These are phyloP conservation scores for Penicillium decumbens DNA, from an alignment of 2,329 filamentous ascomycete genomes.

Conservation along the genomic window DNA sequence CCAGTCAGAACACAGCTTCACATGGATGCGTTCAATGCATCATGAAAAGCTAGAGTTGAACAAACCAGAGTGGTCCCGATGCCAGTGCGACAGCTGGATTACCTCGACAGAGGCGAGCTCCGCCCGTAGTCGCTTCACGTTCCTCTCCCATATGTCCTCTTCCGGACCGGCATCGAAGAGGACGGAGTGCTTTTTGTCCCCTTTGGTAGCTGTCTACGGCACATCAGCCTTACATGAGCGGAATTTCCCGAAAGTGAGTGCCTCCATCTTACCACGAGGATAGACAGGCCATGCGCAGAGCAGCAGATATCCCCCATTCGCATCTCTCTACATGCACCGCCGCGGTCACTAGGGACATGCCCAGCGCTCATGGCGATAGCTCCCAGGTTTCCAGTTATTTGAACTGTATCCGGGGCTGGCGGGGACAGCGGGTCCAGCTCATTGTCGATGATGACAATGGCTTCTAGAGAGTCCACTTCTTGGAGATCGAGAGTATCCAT, in stretches of 20 bases:
- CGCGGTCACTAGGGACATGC: conserved; percentile 35
- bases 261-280: conserved; percentile 44
- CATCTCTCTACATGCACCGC: conserved; percentile 44
- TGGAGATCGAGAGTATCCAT: conserved; percentile 24
- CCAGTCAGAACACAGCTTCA: background rate
- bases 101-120: conserved; percentile 45
- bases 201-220: conserved; percentile 46
- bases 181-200: conserved; percentile 43
- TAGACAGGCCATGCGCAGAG: conserved; percentile 52
- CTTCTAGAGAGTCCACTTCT: conserved; percentile 47
- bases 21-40: background rate
- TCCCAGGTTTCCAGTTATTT: conserved; percentile 42
- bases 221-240: background rate
- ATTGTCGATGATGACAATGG: conserved; percentile 52
- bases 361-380: conserved; percentile 40
- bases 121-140: conserved; percentile 43
- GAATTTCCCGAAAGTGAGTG: background rate
- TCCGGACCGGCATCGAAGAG: conserved; percentile 55
- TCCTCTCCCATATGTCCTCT: conserved; percentile 49
- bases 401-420: conserved; percentile 42
- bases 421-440: conserved; percentile 53
- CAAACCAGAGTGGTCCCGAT: conserved; percentile 53
- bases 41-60: background rate
- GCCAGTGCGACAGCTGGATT: conserved; percentile 52
- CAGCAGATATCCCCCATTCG: conserved; percentile 51